A percentile compares a stretch with the other conserved stretches of the same genome.
Evolutionary conservation across 2,329 filamentous ascomycete species (phyloP).

Genomic region (Colletotrichum sublineola): DNA sequence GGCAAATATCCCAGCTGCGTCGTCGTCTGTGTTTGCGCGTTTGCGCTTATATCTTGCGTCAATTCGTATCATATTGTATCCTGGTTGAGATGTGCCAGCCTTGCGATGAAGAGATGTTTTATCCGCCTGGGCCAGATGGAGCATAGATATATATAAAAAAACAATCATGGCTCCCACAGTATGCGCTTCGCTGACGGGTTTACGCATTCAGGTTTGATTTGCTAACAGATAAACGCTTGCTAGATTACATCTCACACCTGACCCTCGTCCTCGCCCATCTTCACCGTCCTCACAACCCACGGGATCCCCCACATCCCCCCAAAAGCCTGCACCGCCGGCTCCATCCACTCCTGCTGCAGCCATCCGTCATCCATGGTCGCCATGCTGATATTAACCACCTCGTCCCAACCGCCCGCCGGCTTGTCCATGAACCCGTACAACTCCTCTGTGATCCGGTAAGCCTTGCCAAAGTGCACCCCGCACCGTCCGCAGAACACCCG

Average conservation of each 20-base stretch:
- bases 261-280: background rate
- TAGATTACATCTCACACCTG: background rate
- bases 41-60: background rate
- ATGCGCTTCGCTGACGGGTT: background rate
- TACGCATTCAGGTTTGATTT: background rate
- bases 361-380: constrained; percentile 45
- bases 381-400: constrained; percentile 44
- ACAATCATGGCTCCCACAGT: background rate
- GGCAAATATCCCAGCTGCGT: background rate
- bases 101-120: background rate
- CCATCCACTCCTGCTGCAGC: constrained; percentile 44
- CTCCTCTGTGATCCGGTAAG: constrained; percentile 28
- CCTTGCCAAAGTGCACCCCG: constrained; percentile 35
- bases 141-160: background rate
- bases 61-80: background rate
- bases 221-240: background rate
- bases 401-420: constrained; percentile 40
- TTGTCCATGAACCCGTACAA: constrained; percentile 44
- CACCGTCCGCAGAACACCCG: constrained; percentile 48
- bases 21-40: background rate
- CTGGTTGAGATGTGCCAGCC: background rate
- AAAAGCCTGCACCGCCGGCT: constrained; percentile 16
- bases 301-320: background rate
- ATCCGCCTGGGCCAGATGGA: background rate
- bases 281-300: constrained; percentile 5